These are phyloP conservation scores for Alternaria triticina DNA, from an alignment of 2,329 filamentous ascomycete species.

Conservation along the genomic window DNA sequence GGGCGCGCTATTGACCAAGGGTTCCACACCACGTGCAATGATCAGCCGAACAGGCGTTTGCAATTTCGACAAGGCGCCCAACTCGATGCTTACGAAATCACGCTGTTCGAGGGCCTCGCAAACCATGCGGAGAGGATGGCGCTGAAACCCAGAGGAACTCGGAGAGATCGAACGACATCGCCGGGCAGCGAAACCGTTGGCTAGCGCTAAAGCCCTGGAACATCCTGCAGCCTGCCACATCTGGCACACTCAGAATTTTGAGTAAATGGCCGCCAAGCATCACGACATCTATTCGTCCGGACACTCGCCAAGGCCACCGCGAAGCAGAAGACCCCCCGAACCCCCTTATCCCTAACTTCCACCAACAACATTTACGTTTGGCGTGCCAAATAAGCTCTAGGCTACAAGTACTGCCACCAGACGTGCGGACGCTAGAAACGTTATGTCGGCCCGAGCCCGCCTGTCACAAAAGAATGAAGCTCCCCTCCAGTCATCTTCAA, in stretches of 20 bases:
- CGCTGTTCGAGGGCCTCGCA: background rate
- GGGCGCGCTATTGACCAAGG: background rate
- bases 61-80: background rate
- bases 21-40: background rate
- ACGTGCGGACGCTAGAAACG: background rate
- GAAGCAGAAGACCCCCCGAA: background rate
- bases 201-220: background rate
- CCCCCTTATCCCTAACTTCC: background rate
- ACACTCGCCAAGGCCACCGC: background rate
- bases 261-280: background rate
- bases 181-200: background rate
- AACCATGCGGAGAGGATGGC: background rate
- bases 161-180: background rate
- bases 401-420: background rate
- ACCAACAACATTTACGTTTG: background rate
- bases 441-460: background rate
- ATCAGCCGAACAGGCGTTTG: conserved; percentile 6
- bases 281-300: background rate
- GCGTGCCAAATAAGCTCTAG: background rate
- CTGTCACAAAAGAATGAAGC: background rate
- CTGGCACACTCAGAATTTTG: background rate
- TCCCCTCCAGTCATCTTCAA: background rate
- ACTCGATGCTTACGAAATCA: background rate
- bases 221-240: background rate
- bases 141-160: background rate